Conservation (phyloP, 2,329 filamentous ascomycete species). For the Hypoxylon sp. region DNA sequence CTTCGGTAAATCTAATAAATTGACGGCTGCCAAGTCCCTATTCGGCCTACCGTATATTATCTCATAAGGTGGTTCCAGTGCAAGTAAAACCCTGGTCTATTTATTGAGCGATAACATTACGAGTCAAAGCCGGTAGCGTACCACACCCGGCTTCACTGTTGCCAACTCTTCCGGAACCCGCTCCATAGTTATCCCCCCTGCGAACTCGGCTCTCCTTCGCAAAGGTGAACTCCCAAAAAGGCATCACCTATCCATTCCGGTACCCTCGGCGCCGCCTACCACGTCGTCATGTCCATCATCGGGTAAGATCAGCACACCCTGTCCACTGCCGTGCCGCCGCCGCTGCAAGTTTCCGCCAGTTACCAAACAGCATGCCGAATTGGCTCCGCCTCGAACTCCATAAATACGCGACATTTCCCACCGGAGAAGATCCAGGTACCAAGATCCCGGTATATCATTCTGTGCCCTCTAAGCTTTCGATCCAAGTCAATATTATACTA, state of each 20-base stretch:
- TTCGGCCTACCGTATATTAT: conserved; percentile 5
- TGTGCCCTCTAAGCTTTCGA: background rate
- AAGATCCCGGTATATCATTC: conserved; percentile 11
- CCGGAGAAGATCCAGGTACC: conserved; percentile 17
- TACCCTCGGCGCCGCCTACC: conserved; percentile 22
- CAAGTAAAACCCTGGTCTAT: background rate
- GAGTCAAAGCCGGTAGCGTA: conserved; percentile 19
- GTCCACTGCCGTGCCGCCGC: conserved; percentile 27
- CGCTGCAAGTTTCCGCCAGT: conserved; percentile 24
- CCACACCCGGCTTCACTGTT: conserved; percentile 16
- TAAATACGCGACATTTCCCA: conserved; percentile 25
- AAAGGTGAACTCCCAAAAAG: conserved; percentile 17
- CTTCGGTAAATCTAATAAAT: background rate
- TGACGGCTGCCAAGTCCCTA: background rate
- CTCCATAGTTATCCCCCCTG: conserved; percentile 22
- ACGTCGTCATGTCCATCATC: conserved; percentile 21
- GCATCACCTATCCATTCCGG: conserved; percentile 25
- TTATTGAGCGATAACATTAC: conserved; percentile 1
- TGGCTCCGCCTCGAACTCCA: conserved; percentile 27
- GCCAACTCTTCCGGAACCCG: conserved; percentile 29
- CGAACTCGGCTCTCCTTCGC: conserved; percentile 26
- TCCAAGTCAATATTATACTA: background rate
- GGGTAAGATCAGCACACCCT: conserved; percentile 29
- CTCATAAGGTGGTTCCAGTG: background rate
- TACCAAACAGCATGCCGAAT: conserved; percentile 21